Evolutionary conservation across 2,329 filamentous ascomycete genomes (phyloP), one percentile per base, ranked within the genome.

Genomic region (Aspergillus fischeri): DNA sequence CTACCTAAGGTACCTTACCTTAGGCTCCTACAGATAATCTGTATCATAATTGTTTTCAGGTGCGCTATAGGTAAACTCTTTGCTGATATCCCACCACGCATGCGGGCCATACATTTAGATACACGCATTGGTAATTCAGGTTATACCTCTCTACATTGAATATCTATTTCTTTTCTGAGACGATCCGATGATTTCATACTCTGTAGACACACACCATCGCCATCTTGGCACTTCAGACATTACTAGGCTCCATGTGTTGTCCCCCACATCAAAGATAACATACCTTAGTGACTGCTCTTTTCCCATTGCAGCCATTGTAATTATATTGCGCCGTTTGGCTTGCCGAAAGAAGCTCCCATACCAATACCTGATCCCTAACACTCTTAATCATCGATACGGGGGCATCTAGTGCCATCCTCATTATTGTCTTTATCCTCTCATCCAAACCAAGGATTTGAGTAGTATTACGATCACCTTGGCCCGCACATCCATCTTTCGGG

Each of bases 401-500:
- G 5, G 32, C 32, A 7, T 38, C 14, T 38, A 38, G 32, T 38
- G 14, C 4, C 14, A 17, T 17, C 32, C 32, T n/a, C 32, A 6
- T 38, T 38, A 5, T 38, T 3, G 14, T 6, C 32, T 38, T 14
- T 17, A 38, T 38, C 14, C 14, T 38, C 32, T n/a, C 32, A 17
- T 17, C 5, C 2, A 38, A 17, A 38, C 32, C 7, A n/a, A 49
- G 24, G 14, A n/a, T 49, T 27, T n/a, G 3, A 49, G 14, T 8
- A n/a, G 14, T 14, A 38, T 38, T 38, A n/a, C 44, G 10, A 55
- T 44, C 60, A 56, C 52, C 27, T 60, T 67, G 62, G 47, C 61
- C 61, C 59, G 58, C 32, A 54, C 51, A 28, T n/a, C 51, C 25
- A 54, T 59, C 44, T 52, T 51, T 53, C 68, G 71, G 66, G 69